A percentile compares a stretch with the other conserved stretches of the same genome.
Conservation (phyloP, 768 basidiomycete genomes). For the Amanita thiersii region DNA sequence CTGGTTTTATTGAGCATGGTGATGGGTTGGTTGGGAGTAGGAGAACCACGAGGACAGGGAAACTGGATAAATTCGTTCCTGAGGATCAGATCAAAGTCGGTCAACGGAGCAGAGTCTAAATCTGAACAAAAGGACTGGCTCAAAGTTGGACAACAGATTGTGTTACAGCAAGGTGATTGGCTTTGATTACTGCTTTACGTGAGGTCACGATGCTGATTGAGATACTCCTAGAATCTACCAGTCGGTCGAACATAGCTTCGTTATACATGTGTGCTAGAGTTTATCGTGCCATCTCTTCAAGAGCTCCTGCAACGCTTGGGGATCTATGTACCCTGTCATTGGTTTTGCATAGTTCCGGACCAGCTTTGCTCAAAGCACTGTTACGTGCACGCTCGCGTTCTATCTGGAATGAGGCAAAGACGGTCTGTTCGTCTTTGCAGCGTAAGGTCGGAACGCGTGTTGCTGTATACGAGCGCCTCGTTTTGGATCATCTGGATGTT, state of each 20-base stretch:
- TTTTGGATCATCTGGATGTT: constrained; percentile 41
- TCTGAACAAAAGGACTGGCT: constrained; percentile 5
- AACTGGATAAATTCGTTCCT: constrained; percentile 8
- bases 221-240: constrained; percentile 9
- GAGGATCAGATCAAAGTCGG: constrained; percentile 11
- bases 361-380: constrained; percentile 25
- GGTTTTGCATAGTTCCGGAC: constrained; percentile 28
- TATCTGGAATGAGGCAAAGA: constrained; percentile 14
- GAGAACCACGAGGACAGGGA: not conserved
- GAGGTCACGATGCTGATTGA: constrained; percentile 2
- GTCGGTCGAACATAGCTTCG: constrained; percentile 18
- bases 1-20: constrained; percentile 53
- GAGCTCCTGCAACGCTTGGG: constrained; percentile 29
- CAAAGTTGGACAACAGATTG: constrained; percentile 5
- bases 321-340: constrained; percentile 55
- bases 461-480: constrained; percentile 41
- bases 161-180: constrained; percentile 3
- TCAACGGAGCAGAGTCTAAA: constrained; percentile 9
- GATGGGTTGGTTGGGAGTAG: constrained; percentile 24
- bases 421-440: not conserved
- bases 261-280: constrained; percentile 40
- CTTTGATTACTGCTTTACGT: constrained; percentile 4
- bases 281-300: constrained; percentile 42
- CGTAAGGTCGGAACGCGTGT: constrained; percentile 8
- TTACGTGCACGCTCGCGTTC: constrained; percentile 31